These are phyloP conservation scores for Sergeia podlipaevii DNA, from an alignment of 208 protist species.

Conservation along the genomic window DNA sequence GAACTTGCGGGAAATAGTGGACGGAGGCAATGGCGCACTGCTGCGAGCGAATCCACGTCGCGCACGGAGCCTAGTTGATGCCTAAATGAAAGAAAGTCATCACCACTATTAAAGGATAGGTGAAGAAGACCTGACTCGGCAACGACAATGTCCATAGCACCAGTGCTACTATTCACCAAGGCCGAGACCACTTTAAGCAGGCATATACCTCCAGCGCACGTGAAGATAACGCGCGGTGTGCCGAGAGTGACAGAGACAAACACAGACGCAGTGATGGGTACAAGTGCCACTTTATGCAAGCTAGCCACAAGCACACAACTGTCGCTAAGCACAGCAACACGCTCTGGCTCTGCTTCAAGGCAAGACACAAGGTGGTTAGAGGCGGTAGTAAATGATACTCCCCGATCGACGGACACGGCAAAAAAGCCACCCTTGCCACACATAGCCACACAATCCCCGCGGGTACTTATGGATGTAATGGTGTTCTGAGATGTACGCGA, in stretches of 20 bases:
- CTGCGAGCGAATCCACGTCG: constrained; percentile 18
- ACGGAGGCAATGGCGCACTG: constrained; percentile 17
- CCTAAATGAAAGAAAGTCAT: constrained; percentile 43
- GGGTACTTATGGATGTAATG: constrained; percentile 17
- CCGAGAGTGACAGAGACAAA: constrained; percentile 10
- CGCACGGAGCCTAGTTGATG: constrained; percentile 66
- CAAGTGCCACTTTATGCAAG: constrained; percentile 1
- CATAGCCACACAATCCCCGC: constrained; percentile 42
- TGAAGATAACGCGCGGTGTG: constrained; percentile 12
- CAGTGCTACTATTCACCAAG: no score
- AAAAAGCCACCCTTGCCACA: constrained; percentile 44
- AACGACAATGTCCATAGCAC: constrained; percentile 33
- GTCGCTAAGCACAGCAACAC: constrained; percentile 14
- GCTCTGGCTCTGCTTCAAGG: constrained; percentile 2
- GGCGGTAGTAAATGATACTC: constrained; percentile 44
- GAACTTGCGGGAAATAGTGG: constrained; percentile 10
- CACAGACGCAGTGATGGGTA: constrained; percentile 1
- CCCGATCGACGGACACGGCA: constrained; percentile 61
- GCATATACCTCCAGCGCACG: constrained; percentile 4
- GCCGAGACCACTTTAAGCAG: no score
- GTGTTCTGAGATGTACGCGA: no score
- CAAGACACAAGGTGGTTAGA: background rate
- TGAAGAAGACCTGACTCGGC: constrained; percentile 42
- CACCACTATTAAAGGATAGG: constrained; percentile 50
- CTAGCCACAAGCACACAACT: constrained; percentile 11